A percentile compares a stretch with the other conserved stretches of the same genome.
Conservation (phyloP, 2,329 filamentous ascomycete genomes). For the Alternaria sp. region DNA sequence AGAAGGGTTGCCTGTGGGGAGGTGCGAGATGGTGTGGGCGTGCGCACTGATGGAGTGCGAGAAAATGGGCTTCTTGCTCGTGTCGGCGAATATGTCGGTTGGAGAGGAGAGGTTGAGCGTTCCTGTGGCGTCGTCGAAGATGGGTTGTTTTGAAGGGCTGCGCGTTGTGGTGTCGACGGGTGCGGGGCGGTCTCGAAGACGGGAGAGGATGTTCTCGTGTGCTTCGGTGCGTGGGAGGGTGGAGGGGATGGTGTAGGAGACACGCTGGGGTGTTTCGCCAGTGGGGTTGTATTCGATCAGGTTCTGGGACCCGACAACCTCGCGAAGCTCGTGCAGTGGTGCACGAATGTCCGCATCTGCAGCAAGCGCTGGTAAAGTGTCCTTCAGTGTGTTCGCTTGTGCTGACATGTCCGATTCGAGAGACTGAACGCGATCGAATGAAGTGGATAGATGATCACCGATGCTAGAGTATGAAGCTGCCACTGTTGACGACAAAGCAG, state of each 20-base stretch:
- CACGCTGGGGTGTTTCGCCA: slow-evolving; percentile 83
- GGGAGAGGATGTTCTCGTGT: slow-evolving; percentile 63
- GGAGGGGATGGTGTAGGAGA: slow-evolving; percentile 79
- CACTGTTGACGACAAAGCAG: slow-evolving; percentile 69
- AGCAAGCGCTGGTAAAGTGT: slow-evolving; percentile 66
- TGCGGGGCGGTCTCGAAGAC: slow-evolving; percentile 48
- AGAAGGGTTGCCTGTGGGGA: slow-evolving; percentile 20
- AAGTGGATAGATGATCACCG: slow-evolving; percentile 71
- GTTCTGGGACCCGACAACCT: slow-evolving; percentile 67
- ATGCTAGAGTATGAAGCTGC: slow-evolving; percentile 76
- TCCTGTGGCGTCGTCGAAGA: slow-evolving; percentile 60
- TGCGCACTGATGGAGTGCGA: slow-evolving; percentile 37
- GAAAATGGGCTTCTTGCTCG: slow-evolving; percentile 28
- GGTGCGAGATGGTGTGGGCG: slow-evolving; percentile 27
- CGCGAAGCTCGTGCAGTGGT: slow-evolving; percentile 73
- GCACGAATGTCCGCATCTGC: slow-evolving; percentile 64
- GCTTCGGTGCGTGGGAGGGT: slow-evolving; percentile 76
- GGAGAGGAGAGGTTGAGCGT: slow-evolving; percentile 36
- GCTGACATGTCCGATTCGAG: slow-evolving; percentile 72
- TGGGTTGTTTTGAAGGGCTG: slow-evolving; percentile 58
- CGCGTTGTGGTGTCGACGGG: slow-evolving; percentile 36
- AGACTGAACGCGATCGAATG: slow-evolving; percentile 70
- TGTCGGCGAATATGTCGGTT: slow-evolving; percentile 35
- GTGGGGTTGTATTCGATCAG: slow-evolving; percentile 85
- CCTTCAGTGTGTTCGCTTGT: slow-evolving; percentile 64